Conservation (phyloP, 2,329 filamentous ascomycete species). For the Dothideomycetidae sp. region DNA sequence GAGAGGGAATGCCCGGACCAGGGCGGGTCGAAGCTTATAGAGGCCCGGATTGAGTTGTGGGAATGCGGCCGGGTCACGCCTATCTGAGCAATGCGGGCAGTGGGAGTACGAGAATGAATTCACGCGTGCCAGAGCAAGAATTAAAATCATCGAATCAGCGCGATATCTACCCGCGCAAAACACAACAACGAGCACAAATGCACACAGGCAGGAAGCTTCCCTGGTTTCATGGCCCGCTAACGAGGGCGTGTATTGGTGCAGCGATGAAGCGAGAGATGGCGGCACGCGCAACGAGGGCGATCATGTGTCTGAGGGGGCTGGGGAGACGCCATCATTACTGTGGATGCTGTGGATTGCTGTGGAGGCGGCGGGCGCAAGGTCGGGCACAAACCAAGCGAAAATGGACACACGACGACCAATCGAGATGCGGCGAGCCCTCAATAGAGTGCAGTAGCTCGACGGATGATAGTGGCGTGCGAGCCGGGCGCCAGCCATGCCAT, state of each 20-base stretch:
- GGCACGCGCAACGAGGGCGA: neutral
- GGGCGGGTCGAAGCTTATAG: neutral
- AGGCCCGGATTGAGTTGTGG: neutral
- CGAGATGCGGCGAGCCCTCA: too few relatives aligned
- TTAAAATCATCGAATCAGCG: neutral
- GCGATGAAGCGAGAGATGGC: neutral
- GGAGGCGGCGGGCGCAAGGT: slow-evolving; percentile 5
- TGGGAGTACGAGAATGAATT: neutral
- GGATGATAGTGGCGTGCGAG: too few relatives aligned
- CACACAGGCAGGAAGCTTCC: too few relatives aligned
- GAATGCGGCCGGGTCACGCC: neutral
- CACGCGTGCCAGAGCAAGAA: neutral
- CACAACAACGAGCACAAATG: neutral
- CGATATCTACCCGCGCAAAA: neutral
- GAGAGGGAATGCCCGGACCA: too few relatives aligned
- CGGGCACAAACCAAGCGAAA: slow-evolving; percentile 8
- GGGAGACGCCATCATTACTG: too few relatives aligned
- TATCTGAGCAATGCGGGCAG: too few relatives aligned
- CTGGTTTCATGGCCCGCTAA: neutral
- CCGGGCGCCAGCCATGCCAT: too few relatives aligned
- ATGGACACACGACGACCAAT: slow-evolving; percentile 6
- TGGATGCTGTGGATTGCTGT: too few relatives aligned
- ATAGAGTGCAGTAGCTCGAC: slow-evolving; percentile 2
- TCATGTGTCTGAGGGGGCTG: too few relatives aligned
- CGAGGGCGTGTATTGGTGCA: neutral